Base-by-base conservation (phyloP, 2,329 filamentous ascomycete genomes). In the Trichothecium sympodiale region DNA sequence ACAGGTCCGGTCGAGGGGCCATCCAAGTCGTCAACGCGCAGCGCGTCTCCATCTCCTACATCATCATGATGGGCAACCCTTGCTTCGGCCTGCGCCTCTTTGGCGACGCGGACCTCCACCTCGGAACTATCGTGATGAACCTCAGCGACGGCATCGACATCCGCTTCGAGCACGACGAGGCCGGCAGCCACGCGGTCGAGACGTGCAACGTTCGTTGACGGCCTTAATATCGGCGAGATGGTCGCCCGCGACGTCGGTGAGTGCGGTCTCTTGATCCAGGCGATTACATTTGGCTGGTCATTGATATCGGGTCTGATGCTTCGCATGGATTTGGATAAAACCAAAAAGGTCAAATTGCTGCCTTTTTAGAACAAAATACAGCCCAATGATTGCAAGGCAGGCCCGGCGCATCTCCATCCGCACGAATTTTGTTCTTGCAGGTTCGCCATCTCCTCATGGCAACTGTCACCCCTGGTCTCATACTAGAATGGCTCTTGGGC, bases 181-280 rank as follows among this genome's bases (percentile, higher is more conserved):
- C 69, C 4, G 58, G 61, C 25, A 74, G 65, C 46, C 71, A 76
- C 46, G 69, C 68, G 3, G 67, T 76, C 25, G 71, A 76, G 53
- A 71, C 66, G 0, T 75, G 69, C 67, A 75, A 75, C 49, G 74
- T 75, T 29, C 49, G 74, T 75, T 29, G 63, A 74, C 42, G 64
- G 66, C 9, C 59, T 76, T 3, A 57, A 50, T 1, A 67, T 76
- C 44, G 60, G 61, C 43, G 52, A 57, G 14, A 71, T 76, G 29
- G 65, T 74, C 26, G 71, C 70, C 2, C 56, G 56, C 8, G 55
- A 75, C 39, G 64, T 71, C 3, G 70, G 69, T 29, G 70, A 76
- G 51, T 71, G 55, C n/a, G 71, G 70, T 0, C 43, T 76, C n/a
- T 57, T 76, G 13, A 51, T 76, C 20, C 71, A 76, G 37, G 63